Evolutionary conservation across 2,329 filamentous ascomycete genomes (phyloP).

Genomic region (Pseudofabraea citricarpa): DNA sequence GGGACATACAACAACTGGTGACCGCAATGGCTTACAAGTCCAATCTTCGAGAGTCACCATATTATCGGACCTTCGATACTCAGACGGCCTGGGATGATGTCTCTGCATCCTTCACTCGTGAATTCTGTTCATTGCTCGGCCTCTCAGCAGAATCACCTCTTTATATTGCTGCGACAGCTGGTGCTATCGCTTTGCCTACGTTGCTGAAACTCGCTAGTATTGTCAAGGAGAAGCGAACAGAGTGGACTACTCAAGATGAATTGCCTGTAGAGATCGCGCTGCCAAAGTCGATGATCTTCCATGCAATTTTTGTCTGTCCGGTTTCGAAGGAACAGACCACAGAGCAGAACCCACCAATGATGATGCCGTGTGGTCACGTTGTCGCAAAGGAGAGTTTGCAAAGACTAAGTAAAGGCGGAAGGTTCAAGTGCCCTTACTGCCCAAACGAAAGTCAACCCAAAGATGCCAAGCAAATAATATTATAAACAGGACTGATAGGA

Average conservation of each 20-base stretch:
- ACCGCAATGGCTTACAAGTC: constrained; percentile 75
- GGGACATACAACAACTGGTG: constrained; percentile 76
- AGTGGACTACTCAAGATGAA: constrained; percentile 91
- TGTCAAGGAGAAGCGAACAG: constrained; percentile 83
- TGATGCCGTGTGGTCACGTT: constrained; percentile 93
- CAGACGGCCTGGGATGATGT: constrained; percentile 76
- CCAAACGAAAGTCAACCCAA: constrained; percentile 74
- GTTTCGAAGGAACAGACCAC: constrained; percentile 96
- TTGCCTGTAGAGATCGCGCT: constrained; percentile 71
- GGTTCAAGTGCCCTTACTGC: constrained; percentile 97
- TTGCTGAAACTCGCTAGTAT: constrained; percentile 84
- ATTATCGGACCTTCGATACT: constrained; percentile 72
- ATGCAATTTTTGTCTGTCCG: constrained; percentile 96
- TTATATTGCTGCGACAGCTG: constrained; percentile 88
- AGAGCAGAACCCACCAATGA: constrained; percentile 90
- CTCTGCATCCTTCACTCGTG: constrained; percentile 79
- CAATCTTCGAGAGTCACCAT: constrained; percentile 74
- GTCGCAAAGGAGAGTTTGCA: constrained; percentile 81
- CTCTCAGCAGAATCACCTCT: constrained; percentile 88
- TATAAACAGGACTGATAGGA: too few species aligned
- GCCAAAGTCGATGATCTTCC: constrained; percentile 65
- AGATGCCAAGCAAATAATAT: constrained; percentile 51
- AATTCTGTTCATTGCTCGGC: constrained; percentile 89
- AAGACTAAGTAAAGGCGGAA: constrained; percentile 69
- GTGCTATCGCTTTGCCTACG: constrained; percentile 83